Evolutionary conservation across 108 stramenopile genomes (phyloP).

Genomic region (Nannochloropsis oceanica): DNA sequence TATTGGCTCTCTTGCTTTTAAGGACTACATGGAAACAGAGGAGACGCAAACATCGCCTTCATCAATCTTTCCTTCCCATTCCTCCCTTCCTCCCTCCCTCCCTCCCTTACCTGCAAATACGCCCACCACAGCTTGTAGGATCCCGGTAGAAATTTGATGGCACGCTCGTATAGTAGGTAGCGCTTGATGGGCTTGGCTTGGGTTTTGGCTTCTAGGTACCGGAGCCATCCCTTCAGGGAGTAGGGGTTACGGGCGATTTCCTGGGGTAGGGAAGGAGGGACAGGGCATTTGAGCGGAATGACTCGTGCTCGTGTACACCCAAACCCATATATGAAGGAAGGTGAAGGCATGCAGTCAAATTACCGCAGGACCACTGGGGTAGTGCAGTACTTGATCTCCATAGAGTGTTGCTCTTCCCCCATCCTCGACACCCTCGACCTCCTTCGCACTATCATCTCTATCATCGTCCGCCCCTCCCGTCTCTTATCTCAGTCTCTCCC

Average conservation of each 20-base stretch:
- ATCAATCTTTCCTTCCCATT: background rate
- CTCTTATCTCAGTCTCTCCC: too few relatives aligned
- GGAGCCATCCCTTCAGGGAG: conserved; percentile 57
- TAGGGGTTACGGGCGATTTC: conserved; percentile 54
- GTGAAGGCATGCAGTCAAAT: too few relatives aligned
- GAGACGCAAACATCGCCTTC: background rate
- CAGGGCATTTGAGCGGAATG: background rate
- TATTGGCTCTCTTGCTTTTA: too few relatives aligned
- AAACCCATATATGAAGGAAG: too few relatives aligned
- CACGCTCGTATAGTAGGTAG: conserved; percentile 48
- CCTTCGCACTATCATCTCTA: too few relatives aligned
- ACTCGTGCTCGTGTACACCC: too few relatives aligned
- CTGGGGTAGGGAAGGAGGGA: conserved; percentile 7
- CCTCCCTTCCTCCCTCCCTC: conserved; percentile 20
- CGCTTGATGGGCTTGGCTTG: conserved; percentile 43
- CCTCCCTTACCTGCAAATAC: conserved; percentile 47
- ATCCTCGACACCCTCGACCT: too few relatives aligned
- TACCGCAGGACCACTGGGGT: too few relatives aligned
- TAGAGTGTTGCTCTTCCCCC: too few relatives aligned
- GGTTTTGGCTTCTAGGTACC: conserved; percentile 53
- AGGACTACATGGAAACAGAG: too few relatives aligned
- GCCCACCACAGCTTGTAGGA: conserved; percentile 90
- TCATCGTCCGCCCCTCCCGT: too few relatives aligned
- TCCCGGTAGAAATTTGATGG: conserved; percentile 65
- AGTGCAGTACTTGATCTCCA: too few relatives aligned